phyloP scores from a whole-genome alignment of 2,329 filamentous ascomycete species.

The Aureobasidium pullulans region DNA sequence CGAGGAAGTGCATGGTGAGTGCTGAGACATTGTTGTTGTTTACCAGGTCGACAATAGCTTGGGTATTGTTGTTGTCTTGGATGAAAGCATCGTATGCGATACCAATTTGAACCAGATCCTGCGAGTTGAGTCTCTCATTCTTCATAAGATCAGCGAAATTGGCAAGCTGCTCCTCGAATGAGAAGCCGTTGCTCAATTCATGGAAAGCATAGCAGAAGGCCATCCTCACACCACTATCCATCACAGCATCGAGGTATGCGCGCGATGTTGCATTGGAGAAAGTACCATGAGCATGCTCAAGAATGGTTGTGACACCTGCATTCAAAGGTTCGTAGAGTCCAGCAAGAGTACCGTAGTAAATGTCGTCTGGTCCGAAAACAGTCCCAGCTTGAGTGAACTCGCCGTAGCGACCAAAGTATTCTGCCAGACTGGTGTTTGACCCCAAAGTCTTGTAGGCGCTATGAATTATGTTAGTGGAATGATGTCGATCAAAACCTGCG shows the following conservation, averaged over 20 bases:
- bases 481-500: no score
- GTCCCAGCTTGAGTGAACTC: slow-evolving; percentile 23
- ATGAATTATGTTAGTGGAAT: no score
- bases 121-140: background rate
- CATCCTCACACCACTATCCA: slow-evolving; percentile 16
- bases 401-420: slow-evolving; percentile 41
- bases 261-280: slow-evolving; percentile 14
- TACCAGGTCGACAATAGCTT: background rate
- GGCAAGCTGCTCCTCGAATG: background rate
- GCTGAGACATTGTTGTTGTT: background rate
- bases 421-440: slow-evolving; percentile 43
- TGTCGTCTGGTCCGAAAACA: slow-evolving; percentile 35
- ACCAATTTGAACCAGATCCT: background rate
- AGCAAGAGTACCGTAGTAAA: slow-evolving; percentile 39
- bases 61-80: background rate
- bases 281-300: slow-evolving; percentile 48
- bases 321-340: slow-evolving; percentile 47
- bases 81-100: background rate
- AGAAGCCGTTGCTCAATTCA: background rate
- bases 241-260: slow-evolving; percentile 2
- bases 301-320: slow-evolving; percentile 45
- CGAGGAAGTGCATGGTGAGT: background rate
- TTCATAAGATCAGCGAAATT: background rate
- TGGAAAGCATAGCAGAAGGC: slow-evolving; percentile 32
- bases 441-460: slow-evolving; percentile 43